Evolutionary conservation across 306 rosid species (phyloP).

Genomic region (Quercus berberidifolia): DNA sequence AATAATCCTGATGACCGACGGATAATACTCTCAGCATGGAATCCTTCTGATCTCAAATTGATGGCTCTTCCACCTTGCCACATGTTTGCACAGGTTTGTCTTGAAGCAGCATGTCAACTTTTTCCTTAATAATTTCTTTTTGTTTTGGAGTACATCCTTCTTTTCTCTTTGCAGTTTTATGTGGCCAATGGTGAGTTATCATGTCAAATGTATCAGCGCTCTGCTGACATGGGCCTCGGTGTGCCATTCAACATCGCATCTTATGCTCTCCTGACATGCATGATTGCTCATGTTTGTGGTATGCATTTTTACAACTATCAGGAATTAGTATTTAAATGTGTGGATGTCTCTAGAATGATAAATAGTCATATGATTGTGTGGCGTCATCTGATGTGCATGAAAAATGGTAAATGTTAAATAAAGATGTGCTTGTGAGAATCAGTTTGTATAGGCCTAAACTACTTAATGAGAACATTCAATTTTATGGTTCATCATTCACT

Average conservation of each 20-base stretch:
- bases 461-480: neutral
- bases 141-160: neutral
- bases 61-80: slow-evolving; percentile 99
- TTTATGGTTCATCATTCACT: neutral
- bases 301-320: slow-evolving; percentile 29
- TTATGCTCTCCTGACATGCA: slow-evolving; percentile 90
- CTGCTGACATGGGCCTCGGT: slow-evolving; percentile 92
- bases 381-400: neutral
- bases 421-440: neutral
- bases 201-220: slow-evolving; percentile 96
- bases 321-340: neutral
- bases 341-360: neutral
- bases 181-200: slow-evolving; percentile 89
- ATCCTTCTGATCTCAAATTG: slow-evolving; percentile 85
- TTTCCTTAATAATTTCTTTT: slow-evolving; percentile 3
- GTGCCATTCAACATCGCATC: slow-evolving; percentile 98
- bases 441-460: neutral
- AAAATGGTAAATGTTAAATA: neutral
- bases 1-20: slow-evolving; percentile 83
- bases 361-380: neutral
- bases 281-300: slow-evolving; percentile 98
- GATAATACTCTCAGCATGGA: slow-evolving; percentile 91
- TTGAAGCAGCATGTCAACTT: neutral
- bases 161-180: slow-evolving; percentile 60
- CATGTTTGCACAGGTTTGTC: slow-evolving; percentile 86